Percentiles rank a stretch among this genome's conserved stretches.
These are phyloP conservation scores for Wilcoxina mikolae DNA, from an alignment of 495 filamentous ascomycete genomes.

Conservation along the genomic window DNA sequence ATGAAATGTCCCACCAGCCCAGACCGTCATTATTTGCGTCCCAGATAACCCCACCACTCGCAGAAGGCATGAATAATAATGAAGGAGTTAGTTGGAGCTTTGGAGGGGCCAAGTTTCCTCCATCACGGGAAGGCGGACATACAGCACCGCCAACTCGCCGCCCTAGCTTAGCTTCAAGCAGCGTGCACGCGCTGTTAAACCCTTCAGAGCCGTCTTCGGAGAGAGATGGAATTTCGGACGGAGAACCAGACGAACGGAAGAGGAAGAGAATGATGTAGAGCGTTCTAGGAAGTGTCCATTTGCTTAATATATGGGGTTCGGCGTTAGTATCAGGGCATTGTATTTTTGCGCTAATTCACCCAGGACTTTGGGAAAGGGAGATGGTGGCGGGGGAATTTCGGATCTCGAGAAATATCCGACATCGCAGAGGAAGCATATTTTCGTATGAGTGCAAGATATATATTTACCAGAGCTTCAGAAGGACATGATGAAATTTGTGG, in stretches of 20 bases:
- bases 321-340: conserved; percentile 11
- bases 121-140: conserved; percentile 30
- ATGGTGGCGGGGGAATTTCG: no score
- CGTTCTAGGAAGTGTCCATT: conserved; percentile 16
- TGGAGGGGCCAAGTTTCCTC: conserved; percentile 34
- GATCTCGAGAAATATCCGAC: no score
- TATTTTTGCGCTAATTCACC: conserved; percentile 7
- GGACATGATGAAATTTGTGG: no score
- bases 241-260: conserved; percentile 63
- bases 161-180: conserved; percentile 55
- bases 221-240: conserved; percentile 41
- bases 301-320: conserved; percentile 26
- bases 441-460: no score
- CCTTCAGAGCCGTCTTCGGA: conserved; percentile 52
- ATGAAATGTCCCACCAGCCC: conserved; percentile 32
- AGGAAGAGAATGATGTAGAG: conserved; percentile 47
- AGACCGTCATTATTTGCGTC: conserved; percentile 19
- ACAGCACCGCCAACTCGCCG: conserved; percentile 49
- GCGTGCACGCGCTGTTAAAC: conserved; percentile 67
- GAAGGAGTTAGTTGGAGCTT: conserved; percentile 41
- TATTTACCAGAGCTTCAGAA: no score
- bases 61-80: conserved; percentile 13
- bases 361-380: no score
- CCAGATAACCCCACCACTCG: conserved; percentile 25
- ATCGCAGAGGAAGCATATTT: no score